A percentile compares a stretch with the other conserved stretches of the same genome.
Evolutionary conservation across 371 early-diverging fungal genomes (phyloP).

Genomic region (Rhizomucor miehei): DNA sequence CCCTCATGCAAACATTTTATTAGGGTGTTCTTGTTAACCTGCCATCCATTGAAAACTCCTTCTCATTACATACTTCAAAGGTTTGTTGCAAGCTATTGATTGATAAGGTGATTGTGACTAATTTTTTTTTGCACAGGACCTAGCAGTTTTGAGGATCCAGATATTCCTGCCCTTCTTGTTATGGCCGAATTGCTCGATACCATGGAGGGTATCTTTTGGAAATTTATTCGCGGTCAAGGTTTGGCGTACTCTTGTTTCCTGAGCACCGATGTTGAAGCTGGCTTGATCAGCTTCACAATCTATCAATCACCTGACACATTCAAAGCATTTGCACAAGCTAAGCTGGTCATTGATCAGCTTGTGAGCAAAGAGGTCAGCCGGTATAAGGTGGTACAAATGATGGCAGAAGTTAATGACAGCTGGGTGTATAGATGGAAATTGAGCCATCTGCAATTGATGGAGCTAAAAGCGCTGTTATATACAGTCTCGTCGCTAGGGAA

Average conservation of each 20-base stretch:
- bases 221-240: slow-evolving; percentile 66
- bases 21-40: slow-evolving; percentile 52
- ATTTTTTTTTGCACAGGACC: slow-evolving; percentile 34
- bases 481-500: slow-evolving; percentile 55
- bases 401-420: neutral
- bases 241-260: slow-evolving; percentile 61
- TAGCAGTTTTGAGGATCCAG: slow-evolving; percentile 50
- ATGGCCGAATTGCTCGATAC: slow-evolving; percentile 60
- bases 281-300: slow-evolving; percentile 52
- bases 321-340: slow-evolving; percentile 60
- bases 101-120: neutral
- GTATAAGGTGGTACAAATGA: neutral
- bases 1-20: neutral
- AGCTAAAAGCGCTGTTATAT: slow-evolving; percentile 67
- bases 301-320: slow-evolving; percentile 60
- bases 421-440: slow-evolving; percentile 40
- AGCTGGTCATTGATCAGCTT: slow-evolving; percentile 51
- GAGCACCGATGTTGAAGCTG: slow-evolving; percentile 47
- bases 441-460: slow-evolving; percentile 57
- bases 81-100: slow-evolving; percentile 1
- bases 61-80: slow-evolving; percentile 48
- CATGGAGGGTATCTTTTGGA: slow-evolving; percentile 68
- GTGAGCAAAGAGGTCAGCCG: slow-evolving; percentile 37
- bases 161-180: slow-evolving; percentile 58
- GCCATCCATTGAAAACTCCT: slow-evolving; percentile 63